phyloP scores from a whole-genome alignment of 2,329 filamentous ascomycete species.

The Fusarium tuaranense region DNA sequence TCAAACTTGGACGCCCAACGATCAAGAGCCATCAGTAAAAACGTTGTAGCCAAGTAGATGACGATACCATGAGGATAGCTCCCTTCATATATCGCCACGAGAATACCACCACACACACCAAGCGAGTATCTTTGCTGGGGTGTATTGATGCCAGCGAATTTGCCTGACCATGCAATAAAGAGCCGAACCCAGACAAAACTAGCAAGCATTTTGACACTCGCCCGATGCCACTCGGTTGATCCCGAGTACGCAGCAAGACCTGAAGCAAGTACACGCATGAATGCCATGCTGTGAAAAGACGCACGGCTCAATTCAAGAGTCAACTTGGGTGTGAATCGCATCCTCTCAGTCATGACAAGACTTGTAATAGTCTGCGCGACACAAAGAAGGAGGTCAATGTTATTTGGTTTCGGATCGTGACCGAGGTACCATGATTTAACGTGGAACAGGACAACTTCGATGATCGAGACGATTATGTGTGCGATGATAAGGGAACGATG shows the following conservation, averaged over 20 bases:
- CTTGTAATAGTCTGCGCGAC: background rate
- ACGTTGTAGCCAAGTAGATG: background rate
- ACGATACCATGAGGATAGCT: background rate
- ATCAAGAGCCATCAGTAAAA: background rate
- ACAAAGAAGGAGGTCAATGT: background rate
- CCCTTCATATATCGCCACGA: background rate
- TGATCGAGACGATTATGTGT: background rate
- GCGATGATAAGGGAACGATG: background rate
- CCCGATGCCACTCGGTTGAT: background rate
- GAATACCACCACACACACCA: background rate
- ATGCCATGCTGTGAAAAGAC: constrained; percentile 1
- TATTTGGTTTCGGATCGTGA: background rate
- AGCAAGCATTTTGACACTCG: constrained; percentile 2
- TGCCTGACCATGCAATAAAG: background rate
- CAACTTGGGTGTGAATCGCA: background rate
- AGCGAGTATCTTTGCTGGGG: background rate
- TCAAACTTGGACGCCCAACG: background rate
- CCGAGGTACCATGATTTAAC: background rate
- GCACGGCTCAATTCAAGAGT: background rate
- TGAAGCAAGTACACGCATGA: background rate
- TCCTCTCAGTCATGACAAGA: background rate
- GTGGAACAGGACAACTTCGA: background rate
- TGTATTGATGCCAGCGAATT: background rate
- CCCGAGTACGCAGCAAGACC: background rate
- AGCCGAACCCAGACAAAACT: constrained; percentile 3